These are phyloP conservation scores for Primulina eburnea DNA, from an alignment of 257 asterid species.

Conservation along the genomic window DNA sequence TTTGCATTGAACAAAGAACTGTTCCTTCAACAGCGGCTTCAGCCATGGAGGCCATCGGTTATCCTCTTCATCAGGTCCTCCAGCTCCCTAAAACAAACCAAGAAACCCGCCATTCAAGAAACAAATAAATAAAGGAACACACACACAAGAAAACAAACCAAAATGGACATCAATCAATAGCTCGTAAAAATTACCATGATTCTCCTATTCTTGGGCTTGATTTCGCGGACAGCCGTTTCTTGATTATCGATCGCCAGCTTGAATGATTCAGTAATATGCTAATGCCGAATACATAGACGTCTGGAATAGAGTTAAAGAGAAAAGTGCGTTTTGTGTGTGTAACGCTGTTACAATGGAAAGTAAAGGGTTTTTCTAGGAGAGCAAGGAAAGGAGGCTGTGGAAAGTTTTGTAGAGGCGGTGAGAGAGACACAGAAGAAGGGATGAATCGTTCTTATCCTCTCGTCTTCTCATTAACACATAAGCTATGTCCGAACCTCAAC, in stretches of 20 bases:
- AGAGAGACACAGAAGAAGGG: slow-evolving; percentile 14
- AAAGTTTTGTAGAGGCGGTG: slow-evolving; percentile 33
- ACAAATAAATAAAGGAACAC: not conserved
- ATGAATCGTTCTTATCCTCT: slow-evolving; percentile 58
- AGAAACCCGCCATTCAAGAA: not conserved
- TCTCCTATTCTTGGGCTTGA: slow-evolving; percentile 64
- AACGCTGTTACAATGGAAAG: not conserved
- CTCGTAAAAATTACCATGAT: slow-evolving; percentile 50
- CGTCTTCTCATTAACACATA: slow-evolving; percentile 20
- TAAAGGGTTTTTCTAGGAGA: not conserved
- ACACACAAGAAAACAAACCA: not conserved
- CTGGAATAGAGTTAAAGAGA: not conserved
- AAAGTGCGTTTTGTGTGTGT: not conserved
- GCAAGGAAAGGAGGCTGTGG: not conserved
- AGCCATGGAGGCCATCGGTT: slow-evolving; percentile 5
- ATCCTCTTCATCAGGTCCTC: slow-evolving; percentile 57
- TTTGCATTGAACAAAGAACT: slow-evolving; percentile 3
- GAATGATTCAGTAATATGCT: not conserved
- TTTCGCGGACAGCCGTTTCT: slow-evolving; percentile 53
- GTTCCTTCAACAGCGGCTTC: slow-evolving; percentile 1
- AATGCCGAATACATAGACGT: not conserved
- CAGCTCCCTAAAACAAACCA: slow-evolving; percentile 43
- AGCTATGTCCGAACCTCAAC: slow-evolving; percentile 43
- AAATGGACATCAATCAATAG: not conserved
- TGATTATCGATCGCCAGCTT: slow-evolving; percentile 83